Evolutionary conservation across 164 flowering plant species (phyloP).

Genomic region (Platanus orientalis): DNA sequence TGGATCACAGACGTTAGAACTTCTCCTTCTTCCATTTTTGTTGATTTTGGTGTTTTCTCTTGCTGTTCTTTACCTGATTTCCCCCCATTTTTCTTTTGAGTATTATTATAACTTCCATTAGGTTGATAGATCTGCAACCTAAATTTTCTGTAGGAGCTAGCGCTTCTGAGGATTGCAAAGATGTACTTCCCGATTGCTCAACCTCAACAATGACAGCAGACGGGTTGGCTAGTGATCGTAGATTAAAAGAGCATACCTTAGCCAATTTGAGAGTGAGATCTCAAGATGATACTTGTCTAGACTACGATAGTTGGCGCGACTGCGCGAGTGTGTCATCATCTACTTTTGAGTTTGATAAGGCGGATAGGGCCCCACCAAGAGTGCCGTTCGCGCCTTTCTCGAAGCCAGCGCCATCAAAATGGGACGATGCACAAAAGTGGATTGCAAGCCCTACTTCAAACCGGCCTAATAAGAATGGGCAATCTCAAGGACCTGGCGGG

Average conservation of each 20-base stretch:
- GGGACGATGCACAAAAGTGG: constrained; percentile 99
- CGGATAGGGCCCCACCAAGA: constrained; percentile 56
- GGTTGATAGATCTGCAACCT: not conserved
- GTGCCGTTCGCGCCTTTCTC: constrained; percentile 55
- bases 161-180: constrained; percentile 53
- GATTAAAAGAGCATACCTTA: constrained; percentile 30
- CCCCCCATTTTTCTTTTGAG: not conserved
- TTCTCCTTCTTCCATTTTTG: not conserved
- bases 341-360: constrained; percentile 66
- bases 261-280: constrained; percentile 37
- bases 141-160: constrained; percentile 27
- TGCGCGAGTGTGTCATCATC: constrained; percentile 28
- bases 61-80: too few species aligned
- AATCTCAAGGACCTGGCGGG: constrained; percentile 29
- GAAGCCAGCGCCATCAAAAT: constrained; percentile 23
- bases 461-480: constrained; percentile 39
- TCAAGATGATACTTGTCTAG: constrained; percentile 41
- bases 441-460: constrained; percentile 74
- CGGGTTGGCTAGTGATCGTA: constrained; percentile 32
- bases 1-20: constrained; percentile 40
- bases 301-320: constrained; percentile 47
- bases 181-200: constrained; percentile 59
- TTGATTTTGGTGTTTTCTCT: not conserved
- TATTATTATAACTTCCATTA: not conserved
- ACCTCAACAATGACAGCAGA: constrained; percentile 24